Evolutionary conservation across 495 filamentous ascomycete genomes (phyloP).

Genomic region (Xylaria bambusicola): DNA sequence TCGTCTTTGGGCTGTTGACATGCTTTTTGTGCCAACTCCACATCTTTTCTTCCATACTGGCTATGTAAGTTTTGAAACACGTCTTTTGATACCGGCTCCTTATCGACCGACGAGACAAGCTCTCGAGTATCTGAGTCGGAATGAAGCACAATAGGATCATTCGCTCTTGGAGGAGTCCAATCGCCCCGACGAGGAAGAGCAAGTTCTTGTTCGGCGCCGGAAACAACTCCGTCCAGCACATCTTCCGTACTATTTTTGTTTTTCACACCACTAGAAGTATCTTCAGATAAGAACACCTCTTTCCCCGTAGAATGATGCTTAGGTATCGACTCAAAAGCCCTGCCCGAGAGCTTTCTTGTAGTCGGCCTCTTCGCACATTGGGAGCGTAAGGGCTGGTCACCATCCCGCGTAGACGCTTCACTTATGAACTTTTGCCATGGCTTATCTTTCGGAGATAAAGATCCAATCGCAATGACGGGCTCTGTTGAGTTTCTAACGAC

Average conservation of each 20-base stretch:
- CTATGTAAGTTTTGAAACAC: slow-evolving; percentile 39
- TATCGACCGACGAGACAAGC: slow-evolving; percentile 24
- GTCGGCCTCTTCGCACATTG: slow-evolving; percentile 38
- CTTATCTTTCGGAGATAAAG: slow-evolving; percentile 33
- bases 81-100: slow-evolving; percentile 18
- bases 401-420: slow-evolving; percentile 19
- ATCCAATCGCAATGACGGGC: slow-evolving; percentile 20
- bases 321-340: slow-evolving; percentile 36
- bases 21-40: background rate
- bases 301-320: slow-evolving; percentile 30
- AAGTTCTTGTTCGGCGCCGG: slow-evolving; percentile 36
- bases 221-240: slow-evolving; percentile 23
- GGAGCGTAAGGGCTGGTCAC: slow-evolving; percentile 33
- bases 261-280: slow-evolving; percentile 1
- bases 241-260: slow-evolving; percentile 4
- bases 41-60: slow-evolving; percentile 33
- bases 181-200: slow-evolving; percentile 52
- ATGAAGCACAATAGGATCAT: slow-evolving; percentile 18
- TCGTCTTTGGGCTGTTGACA: slow-evolving; percentile 17
- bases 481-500: slow-evolving; percentile 4
- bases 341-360: slow-evolving; percentile 25
- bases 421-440: slow-evolving; percentile 37
- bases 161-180: slow-evolving; percentile 61
- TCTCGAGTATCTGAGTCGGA: slow-evolving; percentile 31
- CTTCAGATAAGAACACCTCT: slow-evolving; percentile 4